phyloP scores from a whole-genome alignment of 2,329 filamentous ascomycete species.

The Pezicula neosporulosa region DNA sequence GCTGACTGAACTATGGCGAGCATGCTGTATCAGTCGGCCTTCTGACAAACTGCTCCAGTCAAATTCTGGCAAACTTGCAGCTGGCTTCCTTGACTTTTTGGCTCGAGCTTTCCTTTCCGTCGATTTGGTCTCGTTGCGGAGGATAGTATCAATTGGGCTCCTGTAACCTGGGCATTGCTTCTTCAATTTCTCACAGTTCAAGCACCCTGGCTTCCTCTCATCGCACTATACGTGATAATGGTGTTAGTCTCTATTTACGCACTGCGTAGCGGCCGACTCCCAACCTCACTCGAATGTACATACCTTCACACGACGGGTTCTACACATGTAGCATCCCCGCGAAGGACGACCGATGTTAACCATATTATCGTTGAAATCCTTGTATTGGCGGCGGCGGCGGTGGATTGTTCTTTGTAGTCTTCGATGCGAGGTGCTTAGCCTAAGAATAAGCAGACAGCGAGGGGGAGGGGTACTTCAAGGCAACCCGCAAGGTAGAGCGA shows the following conservation, averaged over 20 bases:
- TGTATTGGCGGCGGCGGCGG: background rate
- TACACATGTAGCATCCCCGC: slow-evolving; percentile 67
- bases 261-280: background rate
- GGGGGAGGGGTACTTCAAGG: background rate
- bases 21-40: background rate
- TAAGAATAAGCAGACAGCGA: background rate
- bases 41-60: background rate
- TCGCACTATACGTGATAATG: slow-evolving; percentile 47
- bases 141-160: slow-evolving; percentile 65
- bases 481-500: background rate
- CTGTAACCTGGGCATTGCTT: slow-evolving; percentile 61
- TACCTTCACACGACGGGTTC: slow-evolving; percentile 68
- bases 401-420: background rate
- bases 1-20: background rate
- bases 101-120: slow-evolving; percentile 60
- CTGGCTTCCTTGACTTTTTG: slow-evolving; percentile 11
- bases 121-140: slow-evolving; percentile 65
- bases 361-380: slow-evolving; percentile 36
- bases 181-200: slow-evolving; percentile 57
- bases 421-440: background rate
- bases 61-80: slow-evolving; percentile 1
- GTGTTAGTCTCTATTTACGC: background rate
- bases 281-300: slow-evolving; percentile 13
- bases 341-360: slow-evolving; percentile 61
- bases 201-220: slow-evolving; percentile 59